These are phyloP conservation scores for Chondrostereum purpureum DNA, from an alignment of 1,284 basidiomycete species.

Conservation along the genomic window DNA sequence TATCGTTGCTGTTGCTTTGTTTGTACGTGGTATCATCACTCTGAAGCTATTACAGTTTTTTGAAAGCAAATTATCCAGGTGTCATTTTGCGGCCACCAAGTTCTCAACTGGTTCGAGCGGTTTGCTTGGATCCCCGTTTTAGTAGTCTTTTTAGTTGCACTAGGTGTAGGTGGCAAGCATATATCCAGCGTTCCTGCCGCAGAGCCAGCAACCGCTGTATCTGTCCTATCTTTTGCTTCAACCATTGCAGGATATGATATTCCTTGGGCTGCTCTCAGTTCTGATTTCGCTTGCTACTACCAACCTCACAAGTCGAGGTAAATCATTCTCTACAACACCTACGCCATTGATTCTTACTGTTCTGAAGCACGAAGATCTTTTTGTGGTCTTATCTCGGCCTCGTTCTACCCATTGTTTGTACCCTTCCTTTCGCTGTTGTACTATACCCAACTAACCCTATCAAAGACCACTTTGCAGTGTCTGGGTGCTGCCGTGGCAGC, in stretches of 20 bases:
- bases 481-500: conserved; percentile 67
- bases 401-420: conserved; percentile 56
- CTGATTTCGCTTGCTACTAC: conserved; percentile 72
- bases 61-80: conserved; percentile 35
- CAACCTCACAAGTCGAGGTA: conserved; percentile 50
- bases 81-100: conserved; percentile 74
- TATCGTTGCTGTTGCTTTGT: conserved; percentile 68
- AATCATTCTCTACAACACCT: conserved; percentile 4
- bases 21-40: conserved; percentile 52
- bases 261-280: conserved; percentile 56
- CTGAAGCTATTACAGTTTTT: too few relatives aligned
- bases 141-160: conserved; percentile 67
- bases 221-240: conserved; percentile 59
- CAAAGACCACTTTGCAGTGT: conserved; percentile 54
- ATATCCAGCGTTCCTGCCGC: conserved; percentile 35
- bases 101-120: conserved; percentile 72
- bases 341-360: conserved; percentile 4
- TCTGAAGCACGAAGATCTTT: conserved; percentile 61
- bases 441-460: conserved; percentile 1
- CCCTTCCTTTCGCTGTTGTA: background rate
- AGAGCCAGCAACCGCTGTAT: conserved; percentile 43
- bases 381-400: conserved; percentile 71
- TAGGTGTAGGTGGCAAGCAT: conserved; percentile 68
- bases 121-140: conserved; percentile 75
- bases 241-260: conserved; percentile 71